A percentile compares a stretch with the other conserved stretches of the same genome.
phyloP scores from a whole-genome alignment of 805 yeast genomes.

The Zygosaccharomyces bisporus region DNA sequence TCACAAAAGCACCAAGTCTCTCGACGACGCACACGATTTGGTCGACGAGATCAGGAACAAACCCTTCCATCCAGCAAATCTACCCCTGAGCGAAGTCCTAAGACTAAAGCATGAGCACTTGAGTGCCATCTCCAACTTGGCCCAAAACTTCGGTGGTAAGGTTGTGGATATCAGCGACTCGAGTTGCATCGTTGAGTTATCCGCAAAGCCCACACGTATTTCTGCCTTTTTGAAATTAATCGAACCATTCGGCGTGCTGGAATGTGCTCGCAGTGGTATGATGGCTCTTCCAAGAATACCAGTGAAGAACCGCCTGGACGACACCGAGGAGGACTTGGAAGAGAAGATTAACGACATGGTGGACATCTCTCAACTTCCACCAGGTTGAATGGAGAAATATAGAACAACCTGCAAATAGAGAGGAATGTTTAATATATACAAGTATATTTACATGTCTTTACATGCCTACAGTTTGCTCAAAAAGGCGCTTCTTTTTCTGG shows the following conservation, averaged over 20 bases:
- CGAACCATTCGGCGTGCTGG: constrained; percentile 94
- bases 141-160: constrained; percentile 87
- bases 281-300: constrained; percentile 98
- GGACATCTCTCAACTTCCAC: constrained; percentile 88
- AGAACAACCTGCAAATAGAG: background rate
- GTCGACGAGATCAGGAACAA: constrained; percentile 34
- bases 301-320: constrained; percentile 52
- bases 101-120: constrained; percentile 91
- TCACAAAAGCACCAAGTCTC: constrained; percentile 30
- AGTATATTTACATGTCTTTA: constrained; percentile 6
- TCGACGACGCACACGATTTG: constrained; percentile 31
- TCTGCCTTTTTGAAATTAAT: constrained; percentile 81
- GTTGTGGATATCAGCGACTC: constrained; percentile 89
- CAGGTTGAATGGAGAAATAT: constrained; percentile 57
- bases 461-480: constrained; percentile 23
- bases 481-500: constrained; percentile 53
- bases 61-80: constrained; percentile 80
- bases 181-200: constrained; percentile 88
- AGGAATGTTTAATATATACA: constrained; percentile 6
- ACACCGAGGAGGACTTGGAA: constrained; percentile 50
- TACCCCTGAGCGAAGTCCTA: constrained; percentile 86
- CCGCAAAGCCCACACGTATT: constrained; percentile 90
- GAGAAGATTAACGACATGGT: constrained; percentile 57
- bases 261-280: constrained; percentile 96
- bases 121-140: constrained; percentile 74